Conservation (phyloP, 208 protist species). For the Herpetomonas samuelpessoai region DNA sequence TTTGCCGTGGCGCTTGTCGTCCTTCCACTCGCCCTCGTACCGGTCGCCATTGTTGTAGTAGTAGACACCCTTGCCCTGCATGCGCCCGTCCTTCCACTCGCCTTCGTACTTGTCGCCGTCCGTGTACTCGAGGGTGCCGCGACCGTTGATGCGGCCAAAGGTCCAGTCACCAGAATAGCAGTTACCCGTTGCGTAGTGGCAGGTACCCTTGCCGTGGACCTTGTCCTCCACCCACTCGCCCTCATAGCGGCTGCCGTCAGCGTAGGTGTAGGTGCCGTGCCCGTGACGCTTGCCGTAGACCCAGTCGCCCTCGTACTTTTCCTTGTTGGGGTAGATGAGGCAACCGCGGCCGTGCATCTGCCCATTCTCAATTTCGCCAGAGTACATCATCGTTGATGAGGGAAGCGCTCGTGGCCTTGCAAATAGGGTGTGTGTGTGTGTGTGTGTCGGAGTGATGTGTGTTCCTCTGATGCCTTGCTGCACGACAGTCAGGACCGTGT, state of each 20-base stretch:
- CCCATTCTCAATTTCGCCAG: slow-evolving; percentile 94
- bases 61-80: slow-evolving; percentile 92
- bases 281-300: slow-evolving; percentile 94
- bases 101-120: slow-evolving; percentile 93
- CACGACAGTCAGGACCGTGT: too few species aligned
- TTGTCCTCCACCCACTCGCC: slow-evolving; percentile 95
- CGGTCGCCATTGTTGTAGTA: slow-evolving; percentile 88
- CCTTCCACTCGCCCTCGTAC: slow-evolving; percentile 94
- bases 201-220: slow-evolving; percentile 92
- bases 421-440: neutral
- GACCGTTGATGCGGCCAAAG: slow-evolving; percentile 91
- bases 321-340: slow-evolving; percentile 94
- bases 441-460: neutral
- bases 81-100: slow-evolving; percentile 93
- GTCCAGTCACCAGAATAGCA: slow-evolving; percentile 89
- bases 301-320: slow-evolving; percentile 94
- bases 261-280: slow-evolving; percentile 90
- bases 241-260: slow-evolving; percentile 91
- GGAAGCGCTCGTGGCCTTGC: too few species aligned
- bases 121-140: slow-evolving; percentile 82
- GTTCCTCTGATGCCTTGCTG: too few species aligned
- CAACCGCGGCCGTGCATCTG: slow-evolving; percentile 95
- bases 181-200: slow-evolving; percentile 89
- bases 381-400: slow-evolving; percentile 91
- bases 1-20: slow-evolving; percentile 92